Conservation (phyloP, 345 rosid species). For the Eucalyptus sp. region DNA sequence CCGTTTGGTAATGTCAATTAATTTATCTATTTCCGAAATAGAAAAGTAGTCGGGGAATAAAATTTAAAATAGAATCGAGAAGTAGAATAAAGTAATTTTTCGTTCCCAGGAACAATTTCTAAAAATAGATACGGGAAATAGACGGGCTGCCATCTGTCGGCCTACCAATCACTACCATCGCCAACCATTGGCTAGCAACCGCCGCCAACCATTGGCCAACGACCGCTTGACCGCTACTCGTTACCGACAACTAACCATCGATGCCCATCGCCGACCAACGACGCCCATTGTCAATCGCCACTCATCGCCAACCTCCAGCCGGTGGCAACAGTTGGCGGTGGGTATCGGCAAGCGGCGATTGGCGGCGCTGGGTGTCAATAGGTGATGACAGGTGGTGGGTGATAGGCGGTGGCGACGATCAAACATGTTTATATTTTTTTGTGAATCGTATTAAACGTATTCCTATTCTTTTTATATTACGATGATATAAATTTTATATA, state of each 20-base stretch:
- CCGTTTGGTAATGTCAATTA: rapidly evolving
- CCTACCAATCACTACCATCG: rapidly evolving
- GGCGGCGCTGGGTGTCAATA: rapidly evolving
- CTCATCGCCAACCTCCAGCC: rapidly evolving
- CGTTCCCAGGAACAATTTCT: rapidly evolving
- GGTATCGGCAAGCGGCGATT: rapidly evolving
- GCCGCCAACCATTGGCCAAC: rapidly evolving
- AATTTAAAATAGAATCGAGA: too few species aligned
- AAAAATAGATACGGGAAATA: too few species aligned
- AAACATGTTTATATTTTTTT: too few species aligned
- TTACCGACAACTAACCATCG: rapidly evolving
- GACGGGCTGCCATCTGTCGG: rapidly evolving
- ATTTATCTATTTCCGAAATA: too few species aligned
- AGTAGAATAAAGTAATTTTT: too few species aligned
- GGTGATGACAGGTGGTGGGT: rapidly evolving
- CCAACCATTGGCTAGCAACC: rapidly evolving
- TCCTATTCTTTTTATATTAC: rapidly evolving
- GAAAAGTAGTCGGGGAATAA: too few species aligned
- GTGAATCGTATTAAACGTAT: too few species aligned
- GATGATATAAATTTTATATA: rapidly evolving
- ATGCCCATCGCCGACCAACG: rapidly evolving
- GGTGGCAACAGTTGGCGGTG: rapidly evolving
- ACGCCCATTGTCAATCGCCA: rapidly evolving
- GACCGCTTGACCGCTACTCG: rapidly evolving
- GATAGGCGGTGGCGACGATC: rapidly evolving